These are phyloP conservation scores for Coemansia biformis DNA, from an alignment of 192 early-diverging fungal species.

Conservation along the genomic window DNA sequence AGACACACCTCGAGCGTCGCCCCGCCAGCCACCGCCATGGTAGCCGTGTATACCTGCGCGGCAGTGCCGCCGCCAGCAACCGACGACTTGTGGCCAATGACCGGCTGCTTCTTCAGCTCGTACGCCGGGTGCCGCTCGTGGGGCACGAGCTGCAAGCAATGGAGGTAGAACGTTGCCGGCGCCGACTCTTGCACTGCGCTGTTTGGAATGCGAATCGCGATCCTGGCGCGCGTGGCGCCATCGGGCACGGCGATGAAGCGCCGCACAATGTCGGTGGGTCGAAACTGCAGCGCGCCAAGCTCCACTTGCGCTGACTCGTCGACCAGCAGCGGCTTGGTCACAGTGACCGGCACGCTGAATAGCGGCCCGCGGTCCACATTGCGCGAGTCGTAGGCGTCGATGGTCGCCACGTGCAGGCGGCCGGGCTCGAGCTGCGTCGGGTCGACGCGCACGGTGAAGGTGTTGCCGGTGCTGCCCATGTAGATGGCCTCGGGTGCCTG, in stretches of 20 bases:
- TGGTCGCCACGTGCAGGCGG: constrained; percentile 67
- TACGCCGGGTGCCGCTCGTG: constrained; percentile 59
- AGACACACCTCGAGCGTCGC: constrained; percentile 75
- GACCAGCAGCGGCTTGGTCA: constrained; percentile 68
- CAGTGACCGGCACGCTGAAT: constrained; percentile 83
- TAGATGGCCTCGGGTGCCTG: constrained; percentile 66
- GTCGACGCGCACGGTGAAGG: constrained; percentile 72
- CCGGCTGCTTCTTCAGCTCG: constrained; percentile 55
- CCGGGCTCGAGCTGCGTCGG: constrained; percentile 73
- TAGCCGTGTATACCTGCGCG: constrained; percentile 51
- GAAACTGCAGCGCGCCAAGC: constrained; percentile 60
- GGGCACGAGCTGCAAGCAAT: constrained; percentile 69
- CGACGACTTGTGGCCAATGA: constrained; percentile 58
- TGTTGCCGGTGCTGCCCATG: constrained; percentile 58
- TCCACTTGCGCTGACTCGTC: constrained; percentile 46
- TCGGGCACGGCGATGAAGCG: constrained; percentile 76
- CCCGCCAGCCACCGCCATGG: constrained; percentile 61
- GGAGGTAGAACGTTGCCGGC: constrained; percentile 72
- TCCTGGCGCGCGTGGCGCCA: constrained; percentile 72
- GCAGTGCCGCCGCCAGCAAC: constrained; percentile 56
- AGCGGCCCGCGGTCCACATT: constrained; percentile 68
- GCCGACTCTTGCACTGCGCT: too few species aligned
- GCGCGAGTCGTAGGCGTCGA: constrained; percentile 75
- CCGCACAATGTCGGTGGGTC: constrained; percentile 73
- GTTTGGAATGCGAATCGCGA: constrained; percentile 39